Percentiles rank a stretch among this genome's conserved stretches.
phyloP scores from a whole-genome alignment of 768 basidiomycete genomes.

The Pholiota microspora region DNA sequence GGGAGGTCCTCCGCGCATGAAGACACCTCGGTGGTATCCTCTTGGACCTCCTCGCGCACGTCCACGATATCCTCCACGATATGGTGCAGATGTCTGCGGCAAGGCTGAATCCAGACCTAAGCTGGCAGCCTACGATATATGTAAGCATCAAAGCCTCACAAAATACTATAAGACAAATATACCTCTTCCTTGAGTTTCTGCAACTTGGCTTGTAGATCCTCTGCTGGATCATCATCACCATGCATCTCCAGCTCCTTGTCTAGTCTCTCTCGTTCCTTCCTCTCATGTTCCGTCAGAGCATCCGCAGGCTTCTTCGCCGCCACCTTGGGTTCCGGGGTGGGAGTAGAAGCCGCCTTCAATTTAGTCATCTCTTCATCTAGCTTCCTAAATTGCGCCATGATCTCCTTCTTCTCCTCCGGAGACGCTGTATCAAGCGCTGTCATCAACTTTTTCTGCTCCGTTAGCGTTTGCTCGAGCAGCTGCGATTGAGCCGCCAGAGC shows the following conservation, averaged over 20 bases:
- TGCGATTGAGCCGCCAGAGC: conserved; percentile 74
- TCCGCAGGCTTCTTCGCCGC: conserved; percentile 14
- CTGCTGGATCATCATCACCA: conserved; percentile 47
- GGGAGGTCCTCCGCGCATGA: conserved; percentile 62
- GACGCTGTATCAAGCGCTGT: conserved; percentile 60
- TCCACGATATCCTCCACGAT: conserved; percentile 72
- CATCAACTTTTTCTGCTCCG: conserved; percentile 88
- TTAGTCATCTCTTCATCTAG: conserved; percentile 78
- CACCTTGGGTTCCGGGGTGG: conserved; percentile 23
- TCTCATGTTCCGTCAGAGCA: conserved; percentile 42
- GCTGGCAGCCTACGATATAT: conserved; percentile 66
- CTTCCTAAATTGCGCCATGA: conserved; percentile 74
- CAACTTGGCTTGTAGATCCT: conserved; percentile 71
- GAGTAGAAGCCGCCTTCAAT: conserved; percentile 23
- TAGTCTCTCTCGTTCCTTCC: conserved; percentile 61
- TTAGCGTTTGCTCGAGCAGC: conserved; percentile 76
- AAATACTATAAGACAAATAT: conserved; percentile 20
- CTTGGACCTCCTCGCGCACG: conserved; percentile 59
- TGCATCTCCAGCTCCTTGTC: conserved; percentile 84
- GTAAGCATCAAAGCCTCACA: background rate
- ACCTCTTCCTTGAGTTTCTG: conserved; percentile 82
- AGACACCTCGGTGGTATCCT: conserved; percentile 55
- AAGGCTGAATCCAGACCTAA: conserved; percentile 63
- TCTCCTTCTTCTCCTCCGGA: conserved; percentile 71
- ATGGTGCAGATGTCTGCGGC: conserved; percentile 35